A percentile compares a stretch with the other conserved stretches of the same genome.
These are phyloP conservation scores for Erysiphe neolycopersici DNA, from an alignment of 2,329 filamentous ascomycete genomes.

Conservation along the genomic window DNA sequence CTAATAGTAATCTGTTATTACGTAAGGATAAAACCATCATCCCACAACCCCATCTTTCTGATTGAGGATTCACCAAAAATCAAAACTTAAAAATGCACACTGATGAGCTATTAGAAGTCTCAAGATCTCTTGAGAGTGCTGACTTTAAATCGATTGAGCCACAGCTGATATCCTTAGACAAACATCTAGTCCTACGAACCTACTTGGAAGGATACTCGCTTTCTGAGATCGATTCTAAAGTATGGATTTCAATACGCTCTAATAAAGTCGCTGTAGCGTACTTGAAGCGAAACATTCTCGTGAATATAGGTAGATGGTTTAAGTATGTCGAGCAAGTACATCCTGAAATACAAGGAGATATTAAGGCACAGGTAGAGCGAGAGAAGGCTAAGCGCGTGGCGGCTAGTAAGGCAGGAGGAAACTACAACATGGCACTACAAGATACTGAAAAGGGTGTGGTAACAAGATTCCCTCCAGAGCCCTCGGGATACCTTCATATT, in stretches of 20 bases:
- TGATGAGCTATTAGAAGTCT: slow-evolving; percentile 26
- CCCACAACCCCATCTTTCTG: no score
- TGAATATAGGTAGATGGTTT: slow-evolving; percentile 70
- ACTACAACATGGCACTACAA: slow-evolving; percentile 67
- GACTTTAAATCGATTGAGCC: slow-evolving; percentile 69
- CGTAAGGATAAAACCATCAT: no score
- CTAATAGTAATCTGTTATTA: no score
- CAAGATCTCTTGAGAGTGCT: slow-evolving; percentile 23
- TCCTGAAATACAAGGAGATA: slow-evolving; percentile 44
- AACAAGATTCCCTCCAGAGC: slow-evolving; percentile 80
- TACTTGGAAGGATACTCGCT: slow-evolving; percentile 63
- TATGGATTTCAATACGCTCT: slow-evolving; percentile 60
- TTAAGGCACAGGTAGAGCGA: slow-evolving; percentile 43
- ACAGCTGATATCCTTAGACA: slow-evolving; percentile 51
- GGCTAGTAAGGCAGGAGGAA: slow-evolving; percentile 51
- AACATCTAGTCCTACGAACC: slow-evolving; percentile 63
- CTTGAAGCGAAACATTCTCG: slow-evolving; percentile 49
- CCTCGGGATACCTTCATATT: slow-evolving; percentile 69
- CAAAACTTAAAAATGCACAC: slow-evolving; percentile 22
- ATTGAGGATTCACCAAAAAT: background rate
- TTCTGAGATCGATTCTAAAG: slow-evolving; percentile 48
- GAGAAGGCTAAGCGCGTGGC: slow-evolving; percentile 41
- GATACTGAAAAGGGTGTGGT: slow-evolving; percentile 75
- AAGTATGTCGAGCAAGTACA: slow-evolving; percentile 58
- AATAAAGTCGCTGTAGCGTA: slow-evolving; percentile 67